These are phyloP conservation scores for Podospora pseudocomata DNA, from an alignment of 495 filamentous ascomycete genomes.

Conservation along the genomic window DNA sequence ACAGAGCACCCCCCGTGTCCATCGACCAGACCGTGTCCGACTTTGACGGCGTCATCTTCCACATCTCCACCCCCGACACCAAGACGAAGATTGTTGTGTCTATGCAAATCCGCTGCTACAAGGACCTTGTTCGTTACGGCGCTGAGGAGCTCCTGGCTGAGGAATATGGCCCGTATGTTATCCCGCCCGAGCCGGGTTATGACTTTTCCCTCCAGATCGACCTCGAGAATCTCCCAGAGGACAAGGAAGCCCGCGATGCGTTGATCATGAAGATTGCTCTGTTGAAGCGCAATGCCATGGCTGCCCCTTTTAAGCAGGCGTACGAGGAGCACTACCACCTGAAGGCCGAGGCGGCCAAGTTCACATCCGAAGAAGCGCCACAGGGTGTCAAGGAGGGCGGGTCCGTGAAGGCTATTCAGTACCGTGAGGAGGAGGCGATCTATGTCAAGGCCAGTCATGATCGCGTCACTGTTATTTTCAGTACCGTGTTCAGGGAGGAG, in stretches of 20 bases:
- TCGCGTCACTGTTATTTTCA: conserved; percentile 97
- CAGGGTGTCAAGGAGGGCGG: conserved; percentile 83
- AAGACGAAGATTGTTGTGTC: conserved; percentile 93
- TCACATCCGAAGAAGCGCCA: conserved; percentile 85
- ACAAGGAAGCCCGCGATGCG: conserved; percentile 74
- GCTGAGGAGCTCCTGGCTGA: conserved; percentile 85
- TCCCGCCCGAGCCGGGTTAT: conserved; percentile 81
- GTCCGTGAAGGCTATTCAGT: conserved; percentile 93
- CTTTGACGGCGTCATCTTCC: conserved; percentile 96
- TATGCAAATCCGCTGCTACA: conserved; percentile 89
- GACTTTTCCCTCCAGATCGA: conserved; percentile 92
- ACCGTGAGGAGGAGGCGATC: conserved; percentile 98
- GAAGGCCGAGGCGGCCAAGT: conserved; percentile 81
- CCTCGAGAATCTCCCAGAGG: conserved; percentile 77
- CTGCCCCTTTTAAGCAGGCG: conserved; percentile 92
- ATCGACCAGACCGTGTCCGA: conserved; percentile 98
- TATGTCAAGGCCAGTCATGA: conserved; percentile 97
- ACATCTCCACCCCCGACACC: conserved; percentile 89
- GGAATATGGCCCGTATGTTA: conserved; percentile 91
- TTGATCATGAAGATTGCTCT: conserved; percentile 80
- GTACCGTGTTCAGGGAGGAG: conserved; percentile 95
- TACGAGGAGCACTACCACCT: conserved; percentile 88
- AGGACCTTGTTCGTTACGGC: conserved; percentile 86
- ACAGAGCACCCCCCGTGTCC: conserved; percentile 72
- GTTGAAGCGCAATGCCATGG: conserved; percentile 96